Conservation (phyloP, 306 rosid genomes). For the Sesbania bispinosa region DNA sequence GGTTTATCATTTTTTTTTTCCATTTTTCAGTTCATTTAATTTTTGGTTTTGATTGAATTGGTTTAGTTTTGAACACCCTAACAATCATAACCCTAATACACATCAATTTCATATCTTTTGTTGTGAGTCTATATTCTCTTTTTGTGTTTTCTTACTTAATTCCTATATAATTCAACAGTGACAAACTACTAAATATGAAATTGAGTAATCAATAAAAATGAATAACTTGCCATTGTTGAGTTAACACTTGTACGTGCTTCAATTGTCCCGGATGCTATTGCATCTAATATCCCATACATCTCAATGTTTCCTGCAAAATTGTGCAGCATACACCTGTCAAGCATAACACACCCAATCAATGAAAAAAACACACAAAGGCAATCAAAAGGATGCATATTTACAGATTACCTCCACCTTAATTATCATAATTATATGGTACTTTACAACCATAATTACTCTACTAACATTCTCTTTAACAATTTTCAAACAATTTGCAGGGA, state of each 20-base stretch:
- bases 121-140: background rate
- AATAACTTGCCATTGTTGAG: constrained; percentile 76
- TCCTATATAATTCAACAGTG: background rate
- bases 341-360: constrained; percentile 25
- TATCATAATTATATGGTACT: background rate
- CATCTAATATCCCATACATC: constrained; percentile 82
- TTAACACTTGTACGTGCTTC: constrained; percentile 69
- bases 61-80: background rate
- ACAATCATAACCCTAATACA: background rate
- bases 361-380: constrained; percentile 1
- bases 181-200: constrained; percentile 16
- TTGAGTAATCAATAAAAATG: background rate
- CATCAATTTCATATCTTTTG: background rate
- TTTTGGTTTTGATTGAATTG: background rate
- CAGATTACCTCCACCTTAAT: no score
- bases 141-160: background rate
- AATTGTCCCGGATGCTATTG: constrained; percentile 81
- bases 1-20: no score
- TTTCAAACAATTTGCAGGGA: background rate
- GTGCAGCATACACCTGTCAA: constrained; percentile 93
- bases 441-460: background rate
- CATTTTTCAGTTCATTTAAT: no score
- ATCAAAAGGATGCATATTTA: constrained; percentile 17
- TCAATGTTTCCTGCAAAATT: constrained; percentile 86
- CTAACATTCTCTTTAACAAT: no score